Conservation (phyloP, 768 basidiomycete species). For the Suillus variegatus region DNA sequence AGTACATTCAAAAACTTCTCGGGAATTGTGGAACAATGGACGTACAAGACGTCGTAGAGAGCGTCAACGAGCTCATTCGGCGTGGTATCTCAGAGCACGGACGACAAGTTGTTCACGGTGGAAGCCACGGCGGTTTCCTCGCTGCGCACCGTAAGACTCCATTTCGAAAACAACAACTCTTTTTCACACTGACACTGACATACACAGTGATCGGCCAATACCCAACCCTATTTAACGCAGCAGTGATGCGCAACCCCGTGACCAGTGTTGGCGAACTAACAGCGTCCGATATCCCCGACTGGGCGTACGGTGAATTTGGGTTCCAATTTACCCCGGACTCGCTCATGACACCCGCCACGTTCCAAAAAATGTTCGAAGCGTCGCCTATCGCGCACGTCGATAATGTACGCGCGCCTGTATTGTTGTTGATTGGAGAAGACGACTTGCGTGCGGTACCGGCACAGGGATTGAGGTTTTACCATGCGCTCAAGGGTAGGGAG, state of each 20-base stretch:
- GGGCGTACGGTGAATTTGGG: slow-evolving; percentile 49
- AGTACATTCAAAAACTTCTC: slow-evolving; percentile 51
- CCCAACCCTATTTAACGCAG: slow-evolving; percentile 62
- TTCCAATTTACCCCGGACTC: slow-evolving; percentile 34
- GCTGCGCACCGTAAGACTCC: slow-evolving; percentile 51
- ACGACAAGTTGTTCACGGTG: slow-evolving; percentile 59
- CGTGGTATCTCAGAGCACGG: slow-evolving; percentile 51
- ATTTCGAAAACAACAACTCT: neutral
- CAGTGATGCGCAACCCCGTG: slow-evolving; percentile 69
- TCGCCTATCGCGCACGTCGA: slow-evolving; percentile 62
- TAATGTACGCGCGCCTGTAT: slow-evolving; percentile 50
- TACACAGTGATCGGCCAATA: slow-evolving; percentile 63
- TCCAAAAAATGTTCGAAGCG: slow-evolving; percentile 42
- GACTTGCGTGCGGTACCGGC: slow-evolving; percentile 65
- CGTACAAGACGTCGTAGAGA: slow-evolving; percentile 62
- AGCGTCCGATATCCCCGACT: slow-evolving; percentile 69
- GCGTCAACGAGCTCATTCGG: slow-evolving; percentile 50
- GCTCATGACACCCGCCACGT: slow-evolving; percentile 47
- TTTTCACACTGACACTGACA: neutral
- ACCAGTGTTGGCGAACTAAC: slow-evolving; percentile 58
- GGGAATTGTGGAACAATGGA: slow-evolving; percentile 67
- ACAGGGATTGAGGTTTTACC: slow-evolving; percentile 65
- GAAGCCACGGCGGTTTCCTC: slow-evolving; percentile 74
- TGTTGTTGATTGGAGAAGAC: slow-evolving; percentile 58
- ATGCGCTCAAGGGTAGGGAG: slow-evolving; percentile 54